Conservation (phyloP, 139 green algal genomes). For the Haematococcus lacustris region DNA sequence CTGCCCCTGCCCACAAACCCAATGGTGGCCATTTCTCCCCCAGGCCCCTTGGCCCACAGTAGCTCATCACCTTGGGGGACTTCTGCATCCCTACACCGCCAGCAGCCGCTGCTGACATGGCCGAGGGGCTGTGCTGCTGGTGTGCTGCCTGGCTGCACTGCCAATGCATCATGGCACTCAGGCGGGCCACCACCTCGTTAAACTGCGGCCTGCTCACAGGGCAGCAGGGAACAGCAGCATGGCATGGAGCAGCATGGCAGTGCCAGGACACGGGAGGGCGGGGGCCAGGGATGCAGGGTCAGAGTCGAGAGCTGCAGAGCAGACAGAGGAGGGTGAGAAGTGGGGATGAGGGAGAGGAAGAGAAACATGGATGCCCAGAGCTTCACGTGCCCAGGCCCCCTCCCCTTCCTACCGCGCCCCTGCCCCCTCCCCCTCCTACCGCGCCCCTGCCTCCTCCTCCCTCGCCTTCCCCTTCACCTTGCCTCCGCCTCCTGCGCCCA, state of each 20-base stretch:
- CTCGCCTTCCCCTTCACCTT: no score
- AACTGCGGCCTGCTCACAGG: constrained; percentile 5
- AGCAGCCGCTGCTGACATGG: not conserved
- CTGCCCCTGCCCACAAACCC: not conserved
- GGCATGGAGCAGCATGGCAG: not conserved
- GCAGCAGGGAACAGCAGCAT: not conserved
- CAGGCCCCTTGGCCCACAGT: no score
- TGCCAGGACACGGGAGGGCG: not conserved
- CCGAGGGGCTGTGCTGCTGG: not conserved
- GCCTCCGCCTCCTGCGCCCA: constrained; percentile 26
- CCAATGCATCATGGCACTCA: constrained; percentile 21
- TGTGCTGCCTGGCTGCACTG: constrained; percentile 11
- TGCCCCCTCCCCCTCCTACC: no score
- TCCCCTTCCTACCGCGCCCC: constrained; percentile 1
- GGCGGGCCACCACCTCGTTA: constrained; percentile 13
- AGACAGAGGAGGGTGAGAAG: not conserved
- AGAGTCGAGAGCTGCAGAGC: not conserved
- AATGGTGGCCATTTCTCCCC: no score
- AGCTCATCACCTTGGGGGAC: no score
- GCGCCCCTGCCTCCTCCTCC: no score
- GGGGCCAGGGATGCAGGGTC: not conserved
- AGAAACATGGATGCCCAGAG: not conserved
- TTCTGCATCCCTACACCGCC: not conserved
- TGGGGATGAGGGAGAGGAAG: no score
- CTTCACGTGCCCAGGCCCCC: not conserved